phyloP scores from a whole-genome alignment of 768 basidiomycete species.

The Calocera viscosa region DNA sequence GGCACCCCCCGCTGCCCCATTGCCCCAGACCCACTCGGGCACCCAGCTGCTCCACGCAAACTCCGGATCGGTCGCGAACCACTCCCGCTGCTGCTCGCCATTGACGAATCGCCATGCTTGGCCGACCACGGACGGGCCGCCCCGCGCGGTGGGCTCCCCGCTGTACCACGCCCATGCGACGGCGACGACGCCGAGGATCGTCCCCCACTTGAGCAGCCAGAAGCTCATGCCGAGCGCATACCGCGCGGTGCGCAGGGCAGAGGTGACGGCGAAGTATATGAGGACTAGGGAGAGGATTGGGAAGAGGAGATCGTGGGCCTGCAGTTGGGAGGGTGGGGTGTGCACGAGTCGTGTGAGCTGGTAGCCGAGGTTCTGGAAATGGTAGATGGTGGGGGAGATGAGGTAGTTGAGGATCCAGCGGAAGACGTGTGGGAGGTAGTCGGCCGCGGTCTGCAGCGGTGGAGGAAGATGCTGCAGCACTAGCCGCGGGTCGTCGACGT shows the following conservation, averaged over 20 bases:
- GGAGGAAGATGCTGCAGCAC: not conserved
- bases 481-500: not conserved
- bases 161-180: slow-evolving; percentile 7
- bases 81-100: slow-evolving; percentile 36
- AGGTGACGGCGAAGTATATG: slow-evolving; percentile 64
- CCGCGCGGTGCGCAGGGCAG: slow-evolving; percentile 63
- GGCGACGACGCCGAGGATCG: slow-evolving; percentile 39
- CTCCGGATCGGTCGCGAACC: not conserved
- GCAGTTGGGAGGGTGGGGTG: not conserved
- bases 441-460: not conserved
- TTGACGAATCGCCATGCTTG: slow-evolving; percentile 9
- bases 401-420: slow-evolving; percentile 2
- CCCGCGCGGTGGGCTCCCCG: slow-evolving; percentile 15
- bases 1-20: slow-evolving; percentile 11
- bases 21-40: slow-evolving; percentile 13
- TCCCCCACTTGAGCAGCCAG: slow-evolving; percentile 69
- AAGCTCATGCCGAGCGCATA: slow-evolving; percentile 57
- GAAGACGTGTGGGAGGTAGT: not conserved
- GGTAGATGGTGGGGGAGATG: not conserved
- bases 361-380: not conserved
- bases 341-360: slow-evolving; percentile 26
- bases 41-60: not conserved
- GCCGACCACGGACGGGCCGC: not conserved
- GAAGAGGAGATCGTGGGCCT: slow-evolving; percentile 47
- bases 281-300: slow-evolving; percentile 59